Conservation (phyloP, 805 yeast species). For the Suhomyces pyralidae region DNA sequence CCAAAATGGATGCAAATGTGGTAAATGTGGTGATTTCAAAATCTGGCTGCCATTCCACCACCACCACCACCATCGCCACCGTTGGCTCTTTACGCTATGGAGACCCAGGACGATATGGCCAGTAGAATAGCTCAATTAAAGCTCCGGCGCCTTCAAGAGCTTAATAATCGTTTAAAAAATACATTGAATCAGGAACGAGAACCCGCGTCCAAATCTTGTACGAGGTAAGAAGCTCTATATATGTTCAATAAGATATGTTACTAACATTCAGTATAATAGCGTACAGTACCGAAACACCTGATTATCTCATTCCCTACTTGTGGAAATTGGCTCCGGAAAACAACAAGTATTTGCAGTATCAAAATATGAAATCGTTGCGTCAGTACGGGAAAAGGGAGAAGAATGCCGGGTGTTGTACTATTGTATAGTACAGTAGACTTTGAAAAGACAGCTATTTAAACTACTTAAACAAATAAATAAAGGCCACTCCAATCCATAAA, state of each 20-base stretch:
- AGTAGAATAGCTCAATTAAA: conserved; percentile 52
- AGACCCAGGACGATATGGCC: conserved; percentile 12
- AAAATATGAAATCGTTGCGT: conserved; percentile 11
- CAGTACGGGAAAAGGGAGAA: not conserved
- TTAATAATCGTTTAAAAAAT: conserved; percentile 48
- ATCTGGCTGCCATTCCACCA: not conserved
- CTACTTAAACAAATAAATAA: too few species aligned
- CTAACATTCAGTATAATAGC: conserved; percentile 33
- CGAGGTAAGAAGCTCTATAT: not conserved
- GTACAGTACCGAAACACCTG: conserved; percentile 43
- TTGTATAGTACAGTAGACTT: conserved; percentile 10
- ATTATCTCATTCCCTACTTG: conserved; percentile 44
- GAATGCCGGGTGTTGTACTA: conserved; percentile 28
- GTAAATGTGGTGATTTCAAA: not conserved
- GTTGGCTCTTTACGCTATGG: not conserved
- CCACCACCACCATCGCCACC: not conserved
- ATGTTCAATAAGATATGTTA: not conserved
- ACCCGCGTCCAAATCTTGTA: conserved; percentile 12
- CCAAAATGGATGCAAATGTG: conserved; percentile 1
- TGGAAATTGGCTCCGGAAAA: conserved; percentile 38
- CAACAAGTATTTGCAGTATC: conserved; percentile 32
- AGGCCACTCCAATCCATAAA: too few species aligned
- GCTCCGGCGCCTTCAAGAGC: conserved; percentile 28
- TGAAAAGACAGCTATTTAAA: conserved; percentile 7
- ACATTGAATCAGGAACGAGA: conserved; percentile 53